Evolutionary conservation across 2,329 filamentous ascomycete genomes (phyloP).

Genomic region (Furcasterigmium furcatum): DNA sequence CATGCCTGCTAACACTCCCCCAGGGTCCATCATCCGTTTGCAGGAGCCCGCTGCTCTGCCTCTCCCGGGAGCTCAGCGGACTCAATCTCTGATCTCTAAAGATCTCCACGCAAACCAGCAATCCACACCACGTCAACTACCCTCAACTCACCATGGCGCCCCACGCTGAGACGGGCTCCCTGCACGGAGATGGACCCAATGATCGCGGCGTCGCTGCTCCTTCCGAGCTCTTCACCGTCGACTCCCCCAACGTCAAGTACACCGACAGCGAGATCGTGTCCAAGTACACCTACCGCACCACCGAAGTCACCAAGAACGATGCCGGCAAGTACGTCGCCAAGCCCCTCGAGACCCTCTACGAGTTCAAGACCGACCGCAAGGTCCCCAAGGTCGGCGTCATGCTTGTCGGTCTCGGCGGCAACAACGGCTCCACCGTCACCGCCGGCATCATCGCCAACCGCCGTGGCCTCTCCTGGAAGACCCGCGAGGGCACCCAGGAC

Average conservation of each 20-base stretch:
- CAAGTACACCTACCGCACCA: slow-evolving; percentile 96
- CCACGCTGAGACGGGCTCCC: slow-evolving; percentile 69
- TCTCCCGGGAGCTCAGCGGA: slow-evolving; percentile 79
- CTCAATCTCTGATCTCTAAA: slow-evolving; percentile 36
- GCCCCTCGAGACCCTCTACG: slow-evolving; percentile 85
- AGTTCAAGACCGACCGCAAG: slow-evolving; percentile 96
- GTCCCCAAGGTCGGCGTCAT: slow-evolving; percentile 94
- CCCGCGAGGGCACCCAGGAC: slow-evolving; percentile 77
- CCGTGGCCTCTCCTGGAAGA: slow-evolving; percentile 83
- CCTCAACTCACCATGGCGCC: slow-evolving; percentile 72
- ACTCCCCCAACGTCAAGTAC: slow-evolving; percentile 91
- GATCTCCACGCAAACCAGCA: slow-evolving; percentile 46
- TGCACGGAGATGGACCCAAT: slow-evolving; percentile 56
- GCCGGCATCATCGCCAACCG: slow-evolving; percentile 97
- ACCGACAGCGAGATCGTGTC: slow-evolving; percentile 84
- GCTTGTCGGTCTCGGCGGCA: slow-evolving; percentile 96
- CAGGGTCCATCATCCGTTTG: slow-evolving; percentile 93
- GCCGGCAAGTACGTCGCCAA: slow-evolving; percentile 77
- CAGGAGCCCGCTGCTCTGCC: slow-evolving; percentile 91
- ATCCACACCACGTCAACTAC: slow-evolving; percentile 24
- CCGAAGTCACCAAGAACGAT: slow-evolving; percentile 65
- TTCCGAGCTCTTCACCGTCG: slow-evolving; percentile 73
- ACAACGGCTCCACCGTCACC: slow-evolving; percentile 96
- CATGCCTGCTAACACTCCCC: background rate
- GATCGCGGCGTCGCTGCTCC: slow-evolving; percentile 39